Evolutionary conservation across 177 flowering plant species (phyloP).

Genomic region (Vitis hybrid): DNA sequence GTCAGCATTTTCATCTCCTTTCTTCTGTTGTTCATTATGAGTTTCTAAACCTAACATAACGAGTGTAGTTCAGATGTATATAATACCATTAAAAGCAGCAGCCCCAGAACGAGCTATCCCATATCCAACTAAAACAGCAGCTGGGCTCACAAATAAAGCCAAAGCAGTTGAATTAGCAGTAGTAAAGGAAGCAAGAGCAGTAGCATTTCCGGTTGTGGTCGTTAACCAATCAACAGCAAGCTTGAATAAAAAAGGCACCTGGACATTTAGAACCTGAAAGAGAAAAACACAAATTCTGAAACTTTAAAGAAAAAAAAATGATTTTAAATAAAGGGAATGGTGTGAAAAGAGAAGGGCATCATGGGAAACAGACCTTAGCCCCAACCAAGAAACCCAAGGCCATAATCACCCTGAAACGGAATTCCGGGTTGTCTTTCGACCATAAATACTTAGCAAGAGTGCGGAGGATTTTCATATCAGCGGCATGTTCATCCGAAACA

Average conservation of each 20-base stretch:
- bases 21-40: too few species aligned
- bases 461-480: constrained; percentile 61
- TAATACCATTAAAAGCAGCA: constrained; percentile 92
- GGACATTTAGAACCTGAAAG: constrained; percentile 86
- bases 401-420: constrained; percentile 67
- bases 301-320: too few species aligned
- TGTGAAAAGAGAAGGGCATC: not conserved
- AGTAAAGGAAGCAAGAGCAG: constrained; percentile 59
- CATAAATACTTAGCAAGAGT: constrained; percentile 85
- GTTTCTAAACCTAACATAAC: not conserved
- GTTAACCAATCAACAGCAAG: constrained; percentile 95
- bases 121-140: constrained; percentile 88
- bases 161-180: constrained; percentile 63
- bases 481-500: constrained; percentile 33
- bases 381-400: constrained; percentile 84
- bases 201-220: constrained; percentile 54
- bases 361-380: constrained; percentile 56
- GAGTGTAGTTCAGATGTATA: constrained; percentile 9
- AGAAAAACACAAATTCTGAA: constrained; percentile 1
- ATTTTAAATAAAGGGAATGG: not conserved
- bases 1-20: too few species aligned
- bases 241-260: constrained; percentile 95
- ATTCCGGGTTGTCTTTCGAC: constrained; percentile 86
- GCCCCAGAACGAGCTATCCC: constrained; percentile 93
- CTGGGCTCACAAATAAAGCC: constrained; percentile 82